Conservation (phyloP, 75 land plant genomes). For the Sequoiadendron giganteum region DNA sequence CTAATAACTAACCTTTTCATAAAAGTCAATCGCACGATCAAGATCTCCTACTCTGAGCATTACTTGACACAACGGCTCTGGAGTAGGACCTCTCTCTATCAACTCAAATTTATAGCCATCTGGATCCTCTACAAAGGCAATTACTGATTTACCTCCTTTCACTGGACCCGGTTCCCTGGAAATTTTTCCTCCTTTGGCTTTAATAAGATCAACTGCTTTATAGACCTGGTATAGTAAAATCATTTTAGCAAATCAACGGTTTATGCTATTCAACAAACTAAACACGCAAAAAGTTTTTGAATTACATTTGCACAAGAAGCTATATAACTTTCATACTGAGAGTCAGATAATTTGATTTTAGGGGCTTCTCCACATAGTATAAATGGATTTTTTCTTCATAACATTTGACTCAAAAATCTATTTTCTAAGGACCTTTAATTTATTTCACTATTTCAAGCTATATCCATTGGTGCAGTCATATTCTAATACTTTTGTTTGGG, state of each 20-base stretch:
- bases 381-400: too few relatives aligned
- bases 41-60: conserved; percentile 97
- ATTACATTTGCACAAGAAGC: not conserved
- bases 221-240: conserved; percentile 50
- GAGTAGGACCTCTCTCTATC: conserved; percentile 70
- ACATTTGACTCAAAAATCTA: too few relatives aligned
- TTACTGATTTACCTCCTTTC: conserved; percentile 76
- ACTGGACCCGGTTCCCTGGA: conserved; percentile 87
- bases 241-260: not conserved
- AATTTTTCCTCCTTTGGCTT: conserved; percentile 90
- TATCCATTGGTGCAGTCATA: too few relatives aligned
- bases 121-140: conserved; percentile 95
- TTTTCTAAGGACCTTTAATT: too few relatives aligned
- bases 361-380: not conserved
- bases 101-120: conserved; percentile 97
- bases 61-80: conserved; percentile 93
- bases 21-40: conserved; percentile 82
- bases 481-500: too few relatives aligned
- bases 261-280: not conserved
- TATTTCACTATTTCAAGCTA: too few relatives aligned
- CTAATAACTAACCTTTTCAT: conserved; percentile 58
- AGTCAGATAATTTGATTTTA: not conserved
- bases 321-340: not conserved
- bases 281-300: not conserved
- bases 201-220: conserved; percentile 76